Percentiles rank a stretch among this genome's conserved stretches.
Conservation (phyloP, 148 eudicot species). For the Heliamphora exappendiculata region DNA sequence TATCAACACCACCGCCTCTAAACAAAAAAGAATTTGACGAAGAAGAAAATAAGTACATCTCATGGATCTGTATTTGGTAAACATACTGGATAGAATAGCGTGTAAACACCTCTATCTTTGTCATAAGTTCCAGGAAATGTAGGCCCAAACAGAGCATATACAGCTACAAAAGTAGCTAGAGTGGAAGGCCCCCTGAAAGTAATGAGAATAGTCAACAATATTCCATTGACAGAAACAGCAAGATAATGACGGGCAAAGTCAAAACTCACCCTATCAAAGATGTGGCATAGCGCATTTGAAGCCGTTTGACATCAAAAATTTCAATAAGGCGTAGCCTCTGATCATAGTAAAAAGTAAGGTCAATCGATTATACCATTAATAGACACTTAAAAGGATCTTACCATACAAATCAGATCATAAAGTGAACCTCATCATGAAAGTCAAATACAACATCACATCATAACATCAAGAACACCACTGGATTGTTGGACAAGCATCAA, state of each 20-base stretch:
- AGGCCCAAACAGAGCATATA: constrained; percentile 91
- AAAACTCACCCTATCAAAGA: constrained; percentile 70
- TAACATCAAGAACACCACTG: background rate
- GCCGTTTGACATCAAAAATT: constrained; percentile 87
- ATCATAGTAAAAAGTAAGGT: background rate
- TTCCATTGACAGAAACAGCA: background rate
- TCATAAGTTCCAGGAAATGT: constrained; percentile 91
- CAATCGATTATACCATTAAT: constrained; percentile 5
- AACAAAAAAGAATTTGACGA: background rate
- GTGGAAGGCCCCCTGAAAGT: constrained; percentile 77
- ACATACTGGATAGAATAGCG: constrained; percentile 84
- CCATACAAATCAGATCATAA: constrained; percentile 1
- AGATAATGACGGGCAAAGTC: background rate
- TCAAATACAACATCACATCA: background rate
- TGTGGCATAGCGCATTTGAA: constrained; percentile 93
- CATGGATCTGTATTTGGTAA: background rate
- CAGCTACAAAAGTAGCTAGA: constrained; percentile 89
- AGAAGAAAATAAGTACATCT: background rate
- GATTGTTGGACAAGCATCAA: background rate
- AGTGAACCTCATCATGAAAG: background rate
- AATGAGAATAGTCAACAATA: constrained; percentile 12
- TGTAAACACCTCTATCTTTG: constrained; percentile 78
- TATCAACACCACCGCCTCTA: constrained; percentile 13
- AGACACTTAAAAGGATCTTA: background rate
- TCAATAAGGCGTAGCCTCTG: constrained; percentile 94